Base-by-base conservation (phyloP, 176 grass and related monocot genomes). In the Phoenix dactylifera region DNA sequence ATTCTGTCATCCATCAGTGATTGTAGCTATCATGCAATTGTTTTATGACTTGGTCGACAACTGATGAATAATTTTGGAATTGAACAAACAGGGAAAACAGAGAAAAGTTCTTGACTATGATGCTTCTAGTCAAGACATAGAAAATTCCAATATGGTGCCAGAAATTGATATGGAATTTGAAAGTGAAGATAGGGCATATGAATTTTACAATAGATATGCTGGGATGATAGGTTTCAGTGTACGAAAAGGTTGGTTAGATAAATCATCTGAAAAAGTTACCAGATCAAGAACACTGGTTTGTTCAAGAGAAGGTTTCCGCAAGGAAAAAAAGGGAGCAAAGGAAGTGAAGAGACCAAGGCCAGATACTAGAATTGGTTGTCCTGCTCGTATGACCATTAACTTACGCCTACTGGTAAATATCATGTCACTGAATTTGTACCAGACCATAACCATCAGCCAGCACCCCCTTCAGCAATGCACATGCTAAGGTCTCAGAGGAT, bases 401-500 rank as follows among this genome's bases (percentile, higher is more conserved):
- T 78, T 67, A 76, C 60, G 12, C 58, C 68, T 20, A 61, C 16
- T 60, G 83, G 77, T 7, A 64, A 58, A 51, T 77, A 77, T 53
- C 25, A 26, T 12, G 58, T 85, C 55, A 84, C 62, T 30, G 74
- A 78, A 55, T 84, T 78, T 68, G 24, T 78, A 63, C 18, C 58
- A 54, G 64, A 84, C 24, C 81, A 84, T 68, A 84, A 84, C 53
- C 81, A 84, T 73, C 74, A 71, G 15, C 75, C 65, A 64, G 81
- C 69, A 74, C 70, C 81, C 0, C 26, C 81, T 63, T 77, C 74
- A 26, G 80, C 74, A n/a, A 39, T 78, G 56, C 80, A 83, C 49
- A 68, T 83, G 57, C 44, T 83, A 53, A 72, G 80, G 63, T 83
- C 80, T 60, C 80, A 83, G 29, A 66, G 79, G 56, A 55, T 83